Evolutionary conservation across 2,329 filamentous ascomycete genomes (phyloP).

Genomic region (Paramyrothecium sp.): DNA sequence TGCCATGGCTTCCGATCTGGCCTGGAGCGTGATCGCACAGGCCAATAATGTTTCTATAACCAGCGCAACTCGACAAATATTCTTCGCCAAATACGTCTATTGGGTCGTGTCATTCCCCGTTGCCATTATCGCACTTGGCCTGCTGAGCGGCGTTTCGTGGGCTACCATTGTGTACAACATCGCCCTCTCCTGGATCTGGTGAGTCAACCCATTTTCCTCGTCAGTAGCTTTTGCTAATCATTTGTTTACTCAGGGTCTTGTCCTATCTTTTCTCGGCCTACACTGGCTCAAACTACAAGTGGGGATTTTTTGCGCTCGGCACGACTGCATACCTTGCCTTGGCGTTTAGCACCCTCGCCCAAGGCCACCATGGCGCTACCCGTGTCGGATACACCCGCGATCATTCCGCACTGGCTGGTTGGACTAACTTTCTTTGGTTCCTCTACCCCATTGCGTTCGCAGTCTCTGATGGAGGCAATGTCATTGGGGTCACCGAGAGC

Average conservation of each 20-base stretch:
- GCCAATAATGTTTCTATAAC: constrained; percentile 14
- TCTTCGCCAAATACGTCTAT: constrained; percentile 55
- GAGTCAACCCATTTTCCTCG: neutral
- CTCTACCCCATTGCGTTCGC: constrained; percentile 54
- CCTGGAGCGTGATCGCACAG: constrained; percentile 37
- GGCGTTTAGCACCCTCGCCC: constrained; percentile 39
- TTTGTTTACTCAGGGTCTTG: constrained; percentile 30
- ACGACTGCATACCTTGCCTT: constrained; percentile 44
- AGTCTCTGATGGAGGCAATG: constrained; percentile 49
- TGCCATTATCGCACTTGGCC: constrained; percentile 43
- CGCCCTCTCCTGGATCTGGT: constrained; percentile 48
- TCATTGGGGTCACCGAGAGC: constrained; percentile 41
- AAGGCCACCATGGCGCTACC: constrained; percentile 34
- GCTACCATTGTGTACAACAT: constrained; percentile 52
- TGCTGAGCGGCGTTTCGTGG: constrained; percentile 54
- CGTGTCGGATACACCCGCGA: constrained; percentile 42
- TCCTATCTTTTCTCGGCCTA: constrained; percentile 48
- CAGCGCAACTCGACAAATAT: constrained; percentile 43
- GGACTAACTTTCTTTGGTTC: constrained; percentile 51
- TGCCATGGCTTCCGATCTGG: constrained; percentile 50
- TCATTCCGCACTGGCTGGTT: constrained; percentile 44
- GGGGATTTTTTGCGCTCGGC: constrained; percentile 56
- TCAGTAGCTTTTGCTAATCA: neutral
- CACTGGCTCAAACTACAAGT: constrained; percentile 50
- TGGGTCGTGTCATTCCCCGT: constrained; percentile 51